These are phyloP conservation scores for Mortierella hygrophila DNA, from an alignment of 192 early-diverging fungal species.

Conservation along the genomic window DNA sequence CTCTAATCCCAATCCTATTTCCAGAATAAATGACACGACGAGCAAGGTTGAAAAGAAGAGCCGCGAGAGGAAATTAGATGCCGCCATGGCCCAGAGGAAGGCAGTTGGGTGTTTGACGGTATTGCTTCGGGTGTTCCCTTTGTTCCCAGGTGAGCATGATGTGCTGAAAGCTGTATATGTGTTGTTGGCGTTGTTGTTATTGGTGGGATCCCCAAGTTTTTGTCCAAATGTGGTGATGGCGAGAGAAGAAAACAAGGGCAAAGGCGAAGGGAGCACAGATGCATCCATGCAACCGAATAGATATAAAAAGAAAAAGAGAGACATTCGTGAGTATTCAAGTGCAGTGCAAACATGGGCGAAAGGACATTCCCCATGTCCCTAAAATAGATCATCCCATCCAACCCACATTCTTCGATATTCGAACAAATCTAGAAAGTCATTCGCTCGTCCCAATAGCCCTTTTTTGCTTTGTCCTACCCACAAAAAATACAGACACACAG, in stretches of 20 bases:
- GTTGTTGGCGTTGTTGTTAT: not conserved
- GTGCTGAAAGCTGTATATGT: slow-evolving; percentile 29
- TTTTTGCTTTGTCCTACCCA: not conserved
- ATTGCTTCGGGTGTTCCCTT: slow-evolving; percentile 33
- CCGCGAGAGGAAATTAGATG: slow-evolving; percentile 11
- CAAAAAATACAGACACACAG: not conserved
- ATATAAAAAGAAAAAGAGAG: not conserved
- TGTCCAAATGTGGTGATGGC: not conserved
- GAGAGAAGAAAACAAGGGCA: not conserved
- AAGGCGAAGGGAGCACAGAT: not conserved
- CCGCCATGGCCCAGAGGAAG: slow-evolving; percentile 34
- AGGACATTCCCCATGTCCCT: not conserved
- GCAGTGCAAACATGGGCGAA: not conserved
- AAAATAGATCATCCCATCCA: not conserved
- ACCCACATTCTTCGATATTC: not conserved
- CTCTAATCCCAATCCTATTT: not conserved
- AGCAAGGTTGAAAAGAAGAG: not conserved
- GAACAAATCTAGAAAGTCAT: not conserved
- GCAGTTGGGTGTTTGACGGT: slow-evolving; percentile 41
- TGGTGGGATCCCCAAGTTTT: too few relatives aligned
- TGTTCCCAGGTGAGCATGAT: slow-evolving; percentile 52
- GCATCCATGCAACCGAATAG: not conserved
- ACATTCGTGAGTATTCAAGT: not conserved
- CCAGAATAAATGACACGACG: not conserved
- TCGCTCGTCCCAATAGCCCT: not conserved